phyloP scores from a whole-genome alignment of 805 yeast species.

The Ogataea saltuana region DNA sequence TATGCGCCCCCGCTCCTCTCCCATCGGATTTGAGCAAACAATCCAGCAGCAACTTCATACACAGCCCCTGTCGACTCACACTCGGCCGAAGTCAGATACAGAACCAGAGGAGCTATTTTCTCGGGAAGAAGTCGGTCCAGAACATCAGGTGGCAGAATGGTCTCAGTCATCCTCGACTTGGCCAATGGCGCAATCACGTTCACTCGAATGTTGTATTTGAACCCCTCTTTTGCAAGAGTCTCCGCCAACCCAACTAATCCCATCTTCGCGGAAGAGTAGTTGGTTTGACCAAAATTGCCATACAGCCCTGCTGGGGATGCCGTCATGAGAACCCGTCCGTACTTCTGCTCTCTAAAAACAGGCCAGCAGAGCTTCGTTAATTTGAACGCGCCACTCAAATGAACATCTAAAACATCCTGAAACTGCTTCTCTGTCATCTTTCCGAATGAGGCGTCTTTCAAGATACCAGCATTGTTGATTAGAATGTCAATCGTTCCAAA shows the following conservation, averaged over 20 bases:
- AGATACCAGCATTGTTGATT: constrained; percentile 93
- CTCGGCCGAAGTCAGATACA: constrained; percentile 71
- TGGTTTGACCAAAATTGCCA: constrained; percentile 96
- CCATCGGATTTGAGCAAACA: constrained; percentile 90
- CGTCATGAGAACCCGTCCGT: constrained; percentile 90
- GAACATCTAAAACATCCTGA: constrained; percentile 79
- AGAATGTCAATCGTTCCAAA: constrained; percentile 89
- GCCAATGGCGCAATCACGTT: constrained; percentile 95
- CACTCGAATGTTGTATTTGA: constrained; percentile 74
- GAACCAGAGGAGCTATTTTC: constrained; percentile 88
- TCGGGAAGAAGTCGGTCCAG: constrained; percentile 81
- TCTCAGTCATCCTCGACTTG: constrained; percentile 94
- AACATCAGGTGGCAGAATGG: constrained; percentile 80
- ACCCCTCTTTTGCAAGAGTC: constrained; percentile 94
- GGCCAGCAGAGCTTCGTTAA: constrained; percentile 93
- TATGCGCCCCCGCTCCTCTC: constrained; percentile 86
- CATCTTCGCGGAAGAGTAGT: constrained; percentile 90
- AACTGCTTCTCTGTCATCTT: constrained; percentile 84
- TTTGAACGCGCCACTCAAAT: constrained; percentile 84
- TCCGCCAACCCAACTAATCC: constrained; percentile 91
- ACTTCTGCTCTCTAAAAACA: constrained; percentile 76
- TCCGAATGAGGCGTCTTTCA: constrained; percentile 83
- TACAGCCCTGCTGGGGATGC: constrained; percentile 96
- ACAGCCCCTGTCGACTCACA: constrained; percentile 68
- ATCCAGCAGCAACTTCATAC: constrained; percentile 94